Evolutionary conservation across 768 basidiomycete species (phyloP), one percentile per base, ranked within the genome.

Genomic region (Agrocybe praecox): DNA sequence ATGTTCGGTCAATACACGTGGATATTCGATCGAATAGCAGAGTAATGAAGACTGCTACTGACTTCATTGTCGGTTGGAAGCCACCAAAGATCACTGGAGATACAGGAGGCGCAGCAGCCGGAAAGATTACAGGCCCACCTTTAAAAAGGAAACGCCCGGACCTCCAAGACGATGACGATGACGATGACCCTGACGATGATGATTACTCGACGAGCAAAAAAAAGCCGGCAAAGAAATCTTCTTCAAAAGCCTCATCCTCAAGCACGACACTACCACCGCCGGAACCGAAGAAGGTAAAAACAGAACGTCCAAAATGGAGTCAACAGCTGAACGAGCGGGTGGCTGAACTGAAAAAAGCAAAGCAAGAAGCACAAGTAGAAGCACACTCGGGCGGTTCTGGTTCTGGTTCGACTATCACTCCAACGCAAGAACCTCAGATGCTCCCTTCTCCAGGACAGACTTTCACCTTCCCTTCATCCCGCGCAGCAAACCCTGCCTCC

Each of bases 21-120:
- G 90, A 92, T 68, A 81, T 93, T 26, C 77, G 89, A 53, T 76
- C 83, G 75, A 92, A 92, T 58, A 60, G 64, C 1, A 74, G 81
- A 7, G 84, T 89, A 18, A 66, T 78, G 61, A 84, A 77, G 71
- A 77, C 79, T 6, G 70, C 91, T 72, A 64, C 83, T 8, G 75
- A 76, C 9, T 88, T 83, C 59, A 75, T 90, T 51, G 65, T 67
- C 46, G 70, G 70, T 0, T 52, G 67, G 52, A 59, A 67, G 12
- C 40, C 61, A 33, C 59, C 55, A 21, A 65, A 49, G 34, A 21
- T 46, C 46, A 33, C 49, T 3, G 62, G 57, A 3, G 60, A 60
- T 34, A 4, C 26, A 29, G 34, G 23, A 22, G 57, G 58, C 2
- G 51, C n/a, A 19, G 19, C 19, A 19, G 60, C 18, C 18, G 49